Base-by-base conservation (phyloP, 805 yeast genomes). In the Barnettozyma populi region DNA sequence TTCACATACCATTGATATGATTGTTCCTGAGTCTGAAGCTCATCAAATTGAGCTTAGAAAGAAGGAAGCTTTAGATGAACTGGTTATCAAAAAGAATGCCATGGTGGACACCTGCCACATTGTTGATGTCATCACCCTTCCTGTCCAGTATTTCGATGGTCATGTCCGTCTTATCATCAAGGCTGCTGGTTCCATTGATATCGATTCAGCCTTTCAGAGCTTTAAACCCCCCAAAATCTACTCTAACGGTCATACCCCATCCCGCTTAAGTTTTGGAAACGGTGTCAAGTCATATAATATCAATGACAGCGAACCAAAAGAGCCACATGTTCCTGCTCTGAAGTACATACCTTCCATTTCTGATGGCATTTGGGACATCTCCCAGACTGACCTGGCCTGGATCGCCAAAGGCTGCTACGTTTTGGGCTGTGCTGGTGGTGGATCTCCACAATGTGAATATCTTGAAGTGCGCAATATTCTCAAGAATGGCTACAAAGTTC, bases 401-500 rank as follows among this genome's bases (percentile, higher is more conserved):
- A 49, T 73, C 9, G 52, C 66, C 9, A 60, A 67, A 35, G 78
- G 77, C 11, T 57, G 67, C 41, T 73, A 73, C 52, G 71, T 73
- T 47, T 61, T 73, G 10, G 78, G 78, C 5, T 68, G 73, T 57
- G 78, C 76, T 6, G 78, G 78, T 8, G 78, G 78, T 29, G 77
- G 78, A 9, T 63, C 64, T 31, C 76, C 78, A 9, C 69, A 72
- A 52, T 58, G 73, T 13, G 57, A 55, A 18, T 69, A 53, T 46
- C 57, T 73, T 37, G 70, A 66, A 37, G 50, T 62, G 1, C 56
- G 68, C 35, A 64, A 66, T 42, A 47, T 60, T 46, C 44, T 73
- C 18, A 47, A 69, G 43, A 46, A 53, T 2, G 76, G 76, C 7
- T 65, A 59, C 32, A 46, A 51, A 2, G 57, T 71, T n/a, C 59